These are phyloP conservation scores for Corylus americana DNA, from an alignment of 306 rosid species.

Conservation along the genomic window DNA sequence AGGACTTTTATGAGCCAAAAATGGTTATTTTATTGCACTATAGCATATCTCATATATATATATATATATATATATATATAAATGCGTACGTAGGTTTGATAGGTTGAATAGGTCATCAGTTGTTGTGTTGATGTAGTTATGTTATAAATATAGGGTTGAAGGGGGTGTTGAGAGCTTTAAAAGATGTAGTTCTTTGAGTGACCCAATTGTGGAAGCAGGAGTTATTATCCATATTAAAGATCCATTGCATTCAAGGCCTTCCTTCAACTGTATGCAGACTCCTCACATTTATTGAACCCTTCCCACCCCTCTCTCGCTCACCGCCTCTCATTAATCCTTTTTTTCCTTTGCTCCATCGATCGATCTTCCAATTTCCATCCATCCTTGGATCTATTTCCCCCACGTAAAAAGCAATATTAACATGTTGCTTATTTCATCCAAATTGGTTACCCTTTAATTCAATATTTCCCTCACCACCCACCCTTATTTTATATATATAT, in stretches of 20 bases:
- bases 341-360: not conserved
- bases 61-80: too few relatives aligned
- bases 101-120: slow-evolving; percentile 40
- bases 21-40: too few relatives aligned
- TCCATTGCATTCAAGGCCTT: slow-evolving; percentile 49
- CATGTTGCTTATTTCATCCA: too few relatives aligned
- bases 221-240: slow-evolving; percentile 63
- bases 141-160: slow-evolving; percentile 54
- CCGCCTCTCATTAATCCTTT: slow-evolving; percentile 56
- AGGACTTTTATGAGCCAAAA: too few relatives aligned
- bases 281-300: slow-evolving; percentile 53
- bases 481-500: too few relatives aligned
- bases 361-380: too few relatives aligned
- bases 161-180: slow-evolving; percentile 77
- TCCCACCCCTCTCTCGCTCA: slow-evolving; percentile 40
- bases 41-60: too few relatives aligned
- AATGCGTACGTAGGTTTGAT: slow-evolving; percentile 30
- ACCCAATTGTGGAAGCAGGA: slow-evolving; percentile 67
- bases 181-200: slow-evolving; percentile 45
- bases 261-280: slow-evolving; percentile 63
- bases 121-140: slow-evolving; percentile 38
- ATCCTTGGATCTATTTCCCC: too few relatives aligned
- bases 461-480: too few relatives aligned
- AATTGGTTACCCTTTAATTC: too few relatives aligned
- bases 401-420: too few relatives aligned